Evolutionary conservation across 768 basidiomycete genomes (phyloP).

Genomic region (Cyclocybe aegerita): DNA sequence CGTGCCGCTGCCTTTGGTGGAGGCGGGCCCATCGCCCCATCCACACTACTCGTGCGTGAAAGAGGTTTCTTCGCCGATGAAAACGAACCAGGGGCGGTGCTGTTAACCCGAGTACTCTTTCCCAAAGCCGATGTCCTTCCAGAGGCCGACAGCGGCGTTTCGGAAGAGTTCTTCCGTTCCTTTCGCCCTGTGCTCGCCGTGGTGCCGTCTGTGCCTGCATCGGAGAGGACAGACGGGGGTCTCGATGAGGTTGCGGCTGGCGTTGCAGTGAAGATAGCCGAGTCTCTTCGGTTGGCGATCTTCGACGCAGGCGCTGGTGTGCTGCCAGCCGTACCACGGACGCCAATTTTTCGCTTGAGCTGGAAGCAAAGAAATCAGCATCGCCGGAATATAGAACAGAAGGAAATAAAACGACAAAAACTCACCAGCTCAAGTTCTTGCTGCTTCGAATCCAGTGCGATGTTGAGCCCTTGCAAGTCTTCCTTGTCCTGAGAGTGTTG

Average conservation of each 20-base stretch:
- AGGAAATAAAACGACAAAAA: slow-evolving; percentile 13
- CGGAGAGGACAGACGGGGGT: slow-evolving; percentile 58
- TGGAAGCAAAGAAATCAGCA: slow-evolving; percentile 21
- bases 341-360: slow-evolving; percentile 65
- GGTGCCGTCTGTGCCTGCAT: slow-evolving; percentile 40
- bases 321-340: slow-evolving; percentile 53
- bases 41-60: slow-evolving; percentile 12
- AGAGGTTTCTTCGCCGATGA: slow-evolving; percentile 18
- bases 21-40: slow-evolving; percentile 53
- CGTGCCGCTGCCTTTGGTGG: slow-evolving; percentile 29
- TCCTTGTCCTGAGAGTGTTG: slow-evolving; percentile 67
- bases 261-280: slow-evolving; percentile 57
- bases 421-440: slow-evolving; percentile 88
- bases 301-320: slow-evolving; percentile 52
- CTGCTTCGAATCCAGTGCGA: slow-evolving; percentile 91
- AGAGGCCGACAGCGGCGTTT: slow-evolving; percentile 26
- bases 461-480: slow-evolving; percentile 82
- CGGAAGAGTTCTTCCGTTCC: slow-evolving; percentile 36
- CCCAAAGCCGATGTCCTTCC: slow-evolving; percentile 42
- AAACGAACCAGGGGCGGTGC: slow-evolving; percentile 8
- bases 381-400: neutral
- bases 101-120: slow-evolving; percentile 51
- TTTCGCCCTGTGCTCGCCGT: slow-evolving; percentile 19
- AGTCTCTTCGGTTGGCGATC: slow-evolving; percentile 48
- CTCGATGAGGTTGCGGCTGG: slow-evolving; percentile 31